Conservation (phyloP, 768 basidiomycete species). For the Kwoniella shandongensis region DNA sequence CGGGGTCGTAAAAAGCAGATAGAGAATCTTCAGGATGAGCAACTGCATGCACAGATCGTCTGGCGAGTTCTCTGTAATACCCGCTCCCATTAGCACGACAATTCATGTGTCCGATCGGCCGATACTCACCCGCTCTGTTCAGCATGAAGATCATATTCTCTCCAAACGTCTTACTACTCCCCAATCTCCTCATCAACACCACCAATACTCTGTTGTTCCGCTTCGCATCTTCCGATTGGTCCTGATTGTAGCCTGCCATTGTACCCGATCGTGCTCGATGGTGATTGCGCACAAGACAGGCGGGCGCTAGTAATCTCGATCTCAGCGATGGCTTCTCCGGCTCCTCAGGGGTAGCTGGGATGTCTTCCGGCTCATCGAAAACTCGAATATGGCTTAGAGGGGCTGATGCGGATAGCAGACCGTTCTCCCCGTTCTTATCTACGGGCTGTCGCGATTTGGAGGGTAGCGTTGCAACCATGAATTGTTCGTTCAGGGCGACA, state of each 20-base stretch:
- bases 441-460: slow-evolving; percentile 23
- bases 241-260: slow-evolving; percentile 25
- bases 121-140: slow-evolving; percentile 81
- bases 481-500: slow-evolving; percentile 92
- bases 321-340: not conserved
- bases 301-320: not conserved
- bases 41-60: slow-evolving; percentile 95
- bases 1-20: slow-evolving; percentile 88
- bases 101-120: not conserved
- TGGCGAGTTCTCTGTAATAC: slow-evolving; percentile 66
- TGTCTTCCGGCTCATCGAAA: slow-evolving; percentile 14
- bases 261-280: slow-evolving; percentile 31
- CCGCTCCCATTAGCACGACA: slow-evolving; percentile 6
- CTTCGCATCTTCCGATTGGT: slow-evolving; percentile 50
- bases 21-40: slow-evolving; percentile 88
- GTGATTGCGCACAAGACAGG: slow-evolving; percentile 31
- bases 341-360: slow-evolving; percentile 1
- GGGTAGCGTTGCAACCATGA: slow-evolving; percentile 81
- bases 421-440: not conserved
- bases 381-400: slow-evolving; percentile 20
- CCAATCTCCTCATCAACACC: slow-evolving; percentile 77
- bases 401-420: not conserved
- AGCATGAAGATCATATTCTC: slow-evolving; percentile 99
- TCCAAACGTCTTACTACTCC: slow-evolving; percentile 90
- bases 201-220: slow-evolving; percentile 72